Conservation (phyloP, 83 land plant genomes). For the Thuja plicata region DNA sequence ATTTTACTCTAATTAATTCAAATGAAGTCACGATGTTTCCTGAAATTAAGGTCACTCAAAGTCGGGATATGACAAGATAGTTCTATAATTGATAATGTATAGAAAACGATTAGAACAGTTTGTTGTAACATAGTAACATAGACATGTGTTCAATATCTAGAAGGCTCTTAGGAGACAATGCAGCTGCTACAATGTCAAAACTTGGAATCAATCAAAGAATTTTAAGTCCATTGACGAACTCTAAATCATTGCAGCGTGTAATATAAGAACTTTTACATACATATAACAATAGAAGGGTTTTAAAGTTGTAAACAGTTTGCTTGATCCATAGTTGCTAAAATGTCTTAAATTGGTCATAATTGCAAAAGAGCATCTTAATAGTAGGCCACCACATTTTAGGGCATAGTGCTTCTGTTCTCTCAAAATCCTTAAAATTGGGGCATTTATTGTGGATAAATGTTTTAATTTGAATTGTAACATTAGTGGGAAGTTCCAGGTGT, state of each 20-base stretch:
- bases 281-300: background rate
- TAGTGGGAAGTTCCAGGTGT: background rate
- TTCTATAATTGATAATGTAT: too few species aligned
- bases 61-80: too few species aligned
- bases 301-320: background rate
- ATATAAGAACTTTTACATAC: too few species aligned
- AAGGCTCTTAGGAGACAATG: too few species aligned
- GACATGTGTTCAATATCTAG: too few species aligned
- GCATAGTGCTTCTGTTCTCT: background rate
- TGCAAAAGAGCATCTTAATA: background rate
- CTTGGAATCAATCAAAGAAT: background rate
- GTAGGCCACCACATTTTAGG: background rate
- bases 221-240: background rate
- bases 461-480: background rate
- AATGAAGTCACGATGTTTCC: too few species aligned
- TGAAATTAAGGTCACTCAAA: too few species aligned
- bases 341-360: background rate
- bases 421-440: background rate
- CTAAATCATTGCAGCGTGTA: background rate
- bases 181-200: too few species aligned
- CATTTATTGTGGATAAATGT: background rate
- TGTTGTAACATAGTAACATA: too few species aligned
- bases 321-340: background rate
- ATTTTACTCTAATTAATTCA: too few species aligned
- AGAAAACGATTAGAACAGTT: too few species aligned